Percentiles rank a stretch among this genome's conserved stretches.
phyloP scores from a whole-genome alignment of 2,329 filamentous ascomycete genomes.

The Knufia fluminis region DNA sequence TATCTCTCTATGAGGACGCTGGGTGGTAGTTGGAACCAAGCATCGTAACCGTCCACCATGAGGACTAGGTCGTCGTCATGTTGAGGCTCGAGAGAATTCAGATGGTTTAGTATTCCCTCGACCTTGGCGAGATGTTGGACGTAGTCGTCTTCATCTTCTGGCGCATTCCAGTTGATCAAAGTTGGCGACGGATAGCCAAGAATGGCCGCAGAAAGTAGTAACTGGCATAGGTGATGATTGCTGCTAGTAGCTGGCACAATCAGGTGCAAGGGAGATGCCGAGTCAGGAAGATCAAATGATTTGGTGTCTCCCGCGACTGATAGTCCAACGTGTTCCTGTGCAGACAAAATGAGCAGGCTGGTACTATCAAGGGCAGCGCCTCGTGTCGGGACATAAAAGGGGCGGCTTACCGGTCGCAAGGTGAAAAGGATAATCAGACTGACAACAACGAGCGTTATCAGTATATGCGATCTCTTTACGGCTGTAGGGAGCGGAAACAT shows the following conservation, averaged over 20 bases:
- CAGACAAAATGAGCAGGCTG: no score
- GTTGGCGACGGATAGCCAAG: slow-evolving; percentile 51
- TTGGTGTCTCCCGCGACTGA: no score
- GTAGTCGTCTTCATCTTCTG: slow-evolving; percentile 22
- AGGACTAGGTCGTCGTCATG: slow-evolving; percentile 29
- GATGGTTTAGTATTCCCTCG: slow-evolving; percentile 37
- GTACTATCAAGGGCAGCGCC: no score
- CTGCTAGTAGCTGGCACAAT: slow-evolving; percentile 16
- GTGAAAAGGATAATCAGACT: no score
- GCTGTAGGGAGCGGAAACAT: no score
- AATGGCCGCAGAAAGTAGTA: slow-evolving; percentile 44
- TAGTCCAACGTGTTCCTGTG: no score
- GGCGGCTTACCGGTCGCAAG: no score
- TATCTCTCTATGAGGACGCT: slow-evolving; percentile 56
- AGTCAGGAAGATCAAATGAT: no score
- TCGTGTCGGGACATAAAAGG: no score
- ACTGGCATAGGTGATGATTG: slow-evolving; percentile 27
- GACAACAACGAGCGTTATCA: no score
- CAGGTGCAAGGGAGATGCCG: slow-evolving; percentile 12
- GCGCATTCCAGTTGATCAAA: slow-evolving; percentile 38
- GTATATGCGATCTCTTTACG: no score
- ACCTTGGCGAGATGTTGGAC: slow-evolving; percentile 30
- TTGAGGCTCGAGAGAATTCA: slow-evolving; percentile 32
- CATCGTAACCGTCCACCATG: slow-evolving; percentile 55
- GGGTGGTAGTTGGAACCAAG: slow-evolving; percentile 57